Conservation (phyloP, 1,284 basidiomycete genomes). For the Microbotryomycetes sp. region DNA sequence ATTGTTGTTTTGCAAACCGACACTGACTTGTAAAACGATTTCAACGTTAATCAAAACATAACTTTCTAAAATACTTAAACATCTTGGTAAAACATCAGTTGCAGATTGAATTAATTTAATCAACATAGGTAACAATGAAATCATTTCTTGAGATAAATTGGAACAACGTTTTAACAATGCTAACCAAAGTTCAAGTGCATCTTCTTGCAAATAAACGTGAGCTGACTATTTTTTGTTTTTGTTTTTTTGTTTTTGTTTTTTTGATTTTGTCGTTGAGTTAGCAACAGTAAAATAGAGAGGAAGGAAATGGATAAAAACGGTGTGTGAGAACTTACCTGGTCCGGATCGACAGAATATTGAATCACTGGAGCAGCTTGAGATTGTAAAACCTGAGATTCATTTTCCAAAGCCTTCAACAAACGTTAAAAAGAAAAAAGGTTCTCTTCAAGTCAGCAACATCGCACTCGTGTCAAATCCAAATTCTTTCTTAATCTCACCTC, state of each 20-base stretch:
- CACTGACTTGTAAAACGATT: conserved; percentile 10
- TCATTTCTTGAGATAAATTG: conserved; percentile 25
- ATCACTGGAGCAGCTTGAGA: conserved; percentile 27
- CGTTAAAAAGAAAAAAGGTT: neutral
- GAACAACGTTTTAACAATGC: conserved; percentile 20
- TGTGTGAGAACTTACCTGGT: conserved; percentile 12
- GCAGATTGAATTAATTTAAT: conserved; percentile 22
- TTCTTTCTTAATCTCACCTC: conserved; percentile 12
- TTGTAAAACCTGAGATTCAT: conserved; percentile 26
- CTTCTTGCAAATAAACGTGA: conserved; percentile 35
- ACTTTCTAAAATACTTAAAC: conserved; percentile 34
- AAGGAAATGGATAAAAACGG: too few species aligned
- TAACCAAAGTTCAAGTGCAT: conserved; percentile 37
- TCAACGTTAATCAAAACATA: conserved; percentile 32
- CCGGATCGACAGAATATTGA: conserved; percentile 27
- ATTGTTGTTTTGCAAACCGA: neutral
- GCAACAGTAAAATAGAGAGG: neutral
- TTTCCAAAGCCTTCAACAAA: conserved; percentile 17
- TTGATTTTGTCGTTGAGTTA: neutral
- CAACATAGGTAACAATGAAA: conserved; percentile 26
- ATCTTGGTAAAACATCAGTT: conserved; percentile 31
- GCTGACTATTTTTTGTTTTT: conserved; percentile 19
- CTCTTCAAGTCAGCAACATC: too few species aligned
- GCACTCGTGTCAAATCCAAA: too few species aligned
- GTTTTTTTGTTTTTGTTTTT: too few species aligned